These are phyloP conservation scores for Oxyria digyna DNA, from an alignment of 148 eudicot genomes.

Conservation along the genomic window DNA sequence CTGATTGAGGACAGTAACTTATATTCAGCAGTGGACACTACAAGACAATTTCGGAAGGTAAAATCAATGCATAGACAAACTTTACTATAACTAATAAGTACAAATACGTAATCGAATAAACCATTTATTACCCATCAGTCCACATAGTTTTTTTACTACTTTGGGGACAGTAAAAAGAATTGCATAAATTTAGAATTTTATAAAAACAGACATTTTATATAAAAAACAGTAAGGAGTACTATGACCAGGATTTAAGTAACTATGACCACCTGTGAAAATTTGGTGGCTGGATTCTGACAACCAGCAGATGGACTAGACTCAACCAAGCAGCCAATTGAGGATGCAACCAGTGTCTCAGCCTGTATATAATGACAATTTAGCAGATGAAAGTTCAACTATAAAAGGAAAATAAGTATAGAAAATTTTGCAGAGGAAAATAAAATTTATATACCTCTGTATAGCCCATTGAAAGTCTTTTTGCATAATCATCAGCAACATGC, in stretches of 20 bases:
- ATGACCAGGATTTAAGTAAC: neutral
- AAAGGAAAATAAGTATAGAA: neutral
- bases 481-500: conserved; percentile 97
- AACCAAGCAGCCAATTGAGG: conserved; percentile 62
- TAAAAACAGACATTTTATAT: neutral
- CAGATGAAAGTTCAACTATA: neutral
- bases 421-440: neutral
- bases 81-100: neutral
- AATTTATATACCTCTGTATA: conserved; percentile 44
- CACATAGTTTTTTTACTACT: neutral
- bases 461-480: conserved; percentile 81
- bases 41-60: conserved; percentile 6
- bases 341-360: conserved; percentile 77
- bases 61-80: conserved; percentile 7
- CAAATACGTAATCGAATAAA: neutral
- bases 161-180: neutral
- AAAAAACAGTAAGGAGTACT: neutral
- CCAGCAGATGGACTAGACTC: conserved; percentile 36
- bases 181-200: neutral
- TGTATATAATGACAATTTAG: conserved; percentile 18
- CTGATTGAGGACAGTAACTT: conserved; percentile 84
- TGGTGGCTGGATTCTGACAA: conserved; percentile 38
- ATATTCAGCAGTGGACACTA: conserved; percentile 95
- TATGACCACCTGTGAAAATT: conserved; percentile 62
- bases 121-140: neutral